Evolutionary conservation across 169 alveolate genomes (phyloP), one percentile per base, ranked within the genome.

Genomic region (Plasmodium knowlesi): DNA sequence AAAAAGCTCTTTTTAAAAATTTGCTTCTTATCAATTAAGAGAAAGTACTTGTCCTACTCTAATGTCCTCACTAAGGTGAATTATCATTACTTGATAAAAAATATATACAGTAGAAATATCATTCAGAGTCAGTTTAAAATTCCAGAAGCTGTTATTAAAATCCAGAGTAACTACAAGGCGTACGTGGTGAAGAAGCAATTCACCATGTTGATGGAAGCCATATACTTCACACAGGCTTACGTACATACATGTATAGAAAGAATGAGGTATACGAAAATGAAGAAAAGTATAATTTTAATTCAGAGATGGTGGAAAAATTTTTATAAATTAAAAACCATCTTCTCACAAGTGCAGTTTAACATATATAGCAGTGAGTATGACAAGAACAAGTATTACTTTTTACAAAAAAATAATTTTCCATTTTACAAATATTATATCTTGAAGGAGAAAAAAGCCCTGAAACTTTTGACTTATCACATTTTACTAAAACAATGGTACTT

Each of bases 401-500:
- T 91, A 82, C 34, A 67, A 28, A 91, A 91, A 91, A 76, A 81
- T 10, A 91, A 91, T 81, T 91, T 91, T 43, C 95, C 95, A 10
- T 41, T 41, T 91, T 91, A 82, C 84, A 39, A 91, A 71, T 91
- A 91, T 61, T 91, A 91, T 30, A 70, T 41, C 57, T 91, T 91
- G 76, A 91, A 91, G 84, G 95, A 91, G 57, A 80, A 53, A 41
- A 81, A 91, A 43, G 82, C 95, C n/a, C 53, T 91, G 74, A 91
- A 91, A 32, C 79, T 91, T 28, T 82, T 91, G 41, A 91, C 92
- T 9, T 91, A 91, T 82, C 37, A 91, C 41, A 91, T 91, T 43
- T 91, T 91, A 82, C 70, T 91, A 46, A 91, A 91, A 81, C 95
- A 91, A 14, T 91, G 95, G 92, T 91, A 91, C 74, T 91, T 91